Evolutionary conservation across 108 stramenopile species (phyloP), one percentile per base, ranked within the genome.

Genomic region (Bacterosira constricta): DNA sequence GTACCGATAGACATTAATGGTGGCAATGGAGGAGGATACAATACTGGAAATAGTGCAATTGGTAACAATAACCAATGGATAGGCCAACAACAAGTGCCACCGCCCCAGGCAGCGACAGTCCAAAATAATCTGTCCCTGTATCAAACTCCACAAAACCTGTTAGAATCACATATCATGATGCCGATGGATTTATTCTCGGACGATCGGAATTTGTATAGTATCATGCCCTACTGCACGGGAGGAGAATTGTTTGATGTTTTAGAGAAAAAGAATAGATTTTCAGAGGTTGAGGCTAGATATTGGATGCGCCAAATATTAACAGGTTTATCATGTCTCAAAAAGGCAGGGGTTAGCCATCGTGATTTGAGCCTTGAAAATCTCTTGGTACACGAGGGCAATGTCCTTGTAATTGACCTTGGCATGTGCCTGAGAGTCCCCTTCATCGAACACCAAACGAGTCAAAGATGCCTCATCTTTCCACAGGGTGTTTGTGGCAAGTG

Each of bases 281-380:
- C 83, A 18, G 95, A 96, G 77, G 61, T 67, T 8, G 88, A 88
- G 51, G 92, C 95, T 11, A 59, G 97, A 44, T 90, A 82, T 53
- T 92, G 93, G 84, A 93, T 97, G 85, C 58, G 83, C 31, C 95
- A 96, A 51, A 69, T 97, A 59, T 71, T 95, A 55, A 73, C 84
- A 83, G 95, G 94, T 18, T 45, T 97, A 30, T 76, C 82, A 26
- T 89, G 62, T 79, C 63, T 97, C 45, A 96, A 97, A 75, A 57
- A 79, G 52, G 80, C 66, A 17, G 95, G 96, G 18, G 79, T 98
- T 13, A 82, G 86, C 60, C 96, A 97, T 75, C 84, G 96, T 45
- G 94, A 97, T 81, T 83, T 96, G 82, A 91, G 88, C 67, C 71
- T 95, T 11, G 96, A 97, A 66, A 95, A 96, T 58, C 77, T 97